These are phyloP conservation scores for Sugiyamaella pinicola DNA, from an alignment of 1,139 yeast genomes.

Conservation along the genomic window DNA sequence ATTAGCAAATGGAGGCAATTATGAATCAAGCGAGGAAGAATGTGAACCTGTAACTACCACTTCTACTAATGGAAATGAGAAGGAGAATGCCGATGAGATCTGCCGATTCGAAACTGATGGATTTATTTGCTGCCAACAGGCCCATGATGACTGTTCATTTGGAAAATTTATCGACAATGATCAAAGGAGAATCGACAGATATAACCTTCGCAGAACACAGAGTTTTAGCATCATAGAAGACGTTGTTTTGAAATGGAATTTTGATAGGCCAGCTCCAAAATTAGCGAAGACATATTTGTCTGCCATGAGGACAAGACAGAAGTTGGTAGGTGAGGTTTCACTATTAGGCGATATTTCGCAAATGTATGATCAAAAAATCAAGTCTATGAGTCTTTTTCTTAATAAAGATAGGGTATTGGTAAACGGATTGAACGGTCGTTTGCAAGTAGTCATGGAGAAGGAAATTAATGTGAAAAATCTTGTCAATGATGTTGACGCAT, in stretches of 20 bases:
- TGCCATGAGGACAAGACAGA: slow-evolving; percentile 21
- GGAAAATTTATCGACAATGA: slow-evolving; percentile 15
- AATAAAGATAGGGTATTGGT: slow-evolving; percentile 26
- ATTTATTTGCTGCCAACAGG: slow-evolving; percentile 19
- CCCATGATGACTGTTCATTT: slow-evolving; percentile 17
- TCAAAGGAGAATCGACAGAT: slow-evolving; percentile 18
- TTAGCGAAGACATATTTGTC: slow-evolving; percentile 22
- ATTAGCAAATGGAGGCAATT: slow-evolving; percentile 13
- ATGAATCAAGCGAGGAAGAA: slow-evolving; percentile 22
- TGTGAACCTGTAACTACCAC: not conserved
- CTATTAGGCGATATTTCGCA: slow-evolving; percentile 23
- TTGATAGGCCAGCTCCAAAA: slow-evolving; percentile 12
- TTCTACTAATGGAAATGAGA: not conserved
- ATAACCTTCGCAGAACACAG: slow-evolving; percentile 26
- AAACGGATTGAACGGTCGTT: slow-evolving; percentile 26
- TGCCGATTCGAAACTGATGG: slow-evolving; percentile 11
- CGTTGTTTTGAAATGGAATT: slow-evolving; percentile 41
- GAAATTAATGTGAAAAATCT: slow-evolving; percentile 48
- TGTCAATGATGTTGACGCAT: slow-evolving; percentile 63
- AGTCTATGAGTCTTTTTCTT: slow-evolving; percentile 19
- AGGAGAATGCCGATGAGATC: not conserved
- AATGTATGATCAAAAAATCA: slow-evolving; percentile 19
- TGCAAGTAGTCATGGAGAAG: slow-evolving; percentile 29
- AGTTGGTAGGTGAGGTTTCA: slow-evolving; percentile 24
- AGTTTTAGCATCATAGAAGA: slow-evolving; percentile 54